These are phyloP conservation scores for Polychaeton citri DNA, from an alignment of 2,329 filamentous ascomycete genomes.

Conservation along the genomic window DNA sequence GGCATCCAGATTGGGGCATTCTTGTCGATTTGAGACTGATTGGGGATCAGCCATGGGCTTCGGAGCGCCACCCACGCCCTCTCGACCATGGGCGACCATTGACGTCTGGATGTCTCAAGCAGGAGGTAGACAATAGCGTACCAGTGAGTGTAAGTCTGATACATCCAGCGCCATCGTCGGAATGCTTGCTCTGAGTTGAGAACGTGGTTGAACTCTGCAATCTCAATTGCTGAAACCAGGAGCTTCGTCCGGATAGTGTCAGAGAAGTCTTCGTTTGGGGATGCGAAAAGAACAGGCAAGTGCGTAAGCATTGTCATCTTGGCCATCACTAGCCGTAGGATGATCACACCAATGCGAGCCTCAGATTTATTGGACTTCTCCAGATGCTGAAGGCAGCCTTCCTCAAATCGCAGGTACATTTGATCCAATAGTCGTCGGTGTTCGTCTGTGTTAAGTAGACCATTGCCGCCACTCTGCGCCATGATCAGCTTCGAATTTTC, in stretches of 20 bases:
- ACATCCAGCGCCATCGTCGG: slow-evolving; percentile 11
- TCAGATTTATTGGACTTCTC: slow-evolving; percentile 15
- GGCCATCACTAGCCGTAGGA: slow-evolving; percentile 37
- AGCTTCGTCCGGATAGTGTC: slow-evolving; percentile 31
- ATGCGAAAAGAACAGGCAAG: slow-evolving; percentile 14
- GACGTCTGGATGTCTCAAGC: slow-evolving; percentile 7
- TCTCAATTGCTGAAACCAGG: slow-evolving; percentile 39
- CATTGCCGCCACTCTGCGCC: slow-evolving; percentile 19
- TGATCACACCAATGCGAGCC: slow-evolving; percentile 27
- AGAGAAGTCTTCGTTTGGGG: slow-evolving; percentile 19
- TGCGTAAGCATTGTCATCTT: slow-evolving; percentile 34
- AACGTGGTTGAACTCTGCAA: slow-evolving; percentile 31
- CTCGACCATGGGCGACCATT: slow-evolving; percentile 10
- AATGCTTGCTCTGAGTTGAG: slow-evolving; percentile 8
- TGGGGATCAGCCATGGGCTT: slow-evolving; percentile 30
- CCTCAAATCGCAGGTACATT: slow-evolving; percentile 31
- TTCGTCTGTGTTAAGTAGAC: slow-evolving; percentile 23
- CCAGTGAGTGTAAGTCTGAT: slow-evolving; percentile 13
- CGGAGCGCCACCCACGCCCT: slow-evolving; percentile 12
- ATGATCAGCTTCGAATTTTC: slow-evolving; percentile 25
- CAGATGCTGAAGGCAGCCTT: slow-evolving; percentile 30
- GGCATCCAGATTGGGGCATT: slow-evolving; percentile 24
- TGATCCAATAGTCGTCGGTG: slow-evolving; percentile 34
- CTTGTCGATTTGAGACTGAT: slow-evolving; percentile 17
- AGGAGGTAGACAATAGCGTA: slow-evolving; percentile 10